phyloP scores from a whole-genome alignment of 495 filamentous ascomycete species.

The Penicillium lagena region DNA sequence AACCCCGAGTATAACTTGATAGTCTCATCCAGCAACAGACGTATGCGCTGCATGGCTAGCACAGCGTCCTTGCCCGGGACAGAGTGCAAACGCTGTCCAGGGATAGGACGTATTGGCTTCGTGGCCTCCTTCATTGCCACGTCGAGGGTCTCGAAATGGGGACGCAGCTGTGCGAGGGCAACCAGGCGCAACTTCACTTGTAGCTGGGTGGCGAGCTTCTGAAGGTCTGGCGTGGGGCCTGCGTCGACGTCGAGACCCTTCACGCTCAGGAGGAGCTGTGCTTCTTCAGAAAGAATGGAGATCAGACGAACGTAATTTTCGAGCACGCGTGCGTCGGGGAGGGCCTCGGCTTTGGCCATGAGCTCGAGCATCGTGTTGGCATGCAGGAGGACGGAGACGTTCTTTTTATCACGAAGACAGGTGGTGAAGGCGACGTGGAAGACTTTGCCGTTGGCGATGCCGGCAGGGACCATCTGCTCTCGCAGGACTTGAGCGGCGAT shows the following conservation, averaged over 20 bases:
- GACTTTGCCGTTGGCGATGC: constrained; percentile 37
- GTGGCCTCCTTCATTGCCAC: constrained; percentile 18
- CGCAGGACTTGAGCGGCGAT: constrained; percentile 47
- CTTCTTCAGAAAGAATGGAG: constrained; percentile 15
- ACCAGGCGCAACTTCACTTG: constrained; percentile 16
- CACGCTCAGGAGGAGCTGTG: constrained; percentile 24
- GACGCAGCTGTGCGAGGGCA: constrained; percentile 19
- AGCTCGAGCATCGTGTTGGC: constrained; percentile 51
- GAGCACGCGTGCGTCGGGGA: constrained; percentile 31
- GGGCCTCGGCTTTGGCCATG: constrained; percentile 37
- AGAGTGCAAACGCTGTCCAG: not conserved
- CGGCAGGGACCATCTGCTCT: constrained; percentile 31
- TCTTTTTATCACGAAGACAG: constrained; percentile 66
- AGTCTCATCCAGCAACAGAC: constrained; percentile 23
- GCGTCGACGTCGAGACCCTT: constrained; percentile 16
- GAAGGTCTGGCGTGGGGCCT: constrained; percentile 4
- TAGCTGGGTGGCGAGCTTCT: constrained; percentile 18
- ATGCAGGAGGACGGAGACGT: constrained; percentile 50
- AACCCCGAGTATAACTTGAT: constrained; percentile 17
- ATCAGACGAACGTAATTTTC: constrained; percentile 22
- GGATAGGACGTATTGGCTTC: not conserved
- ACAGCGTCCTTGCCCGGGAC: constrained; percentile 12
- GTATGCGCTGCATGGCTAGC: constrained; percentile 17
- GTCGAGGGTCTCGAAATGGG: constrained; percentile 22
- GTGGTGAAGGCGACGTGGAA: constrained; percentile 66